Conservation (phyloP, 306 rosid species). For the Lathyrus aphaca region DNA sequence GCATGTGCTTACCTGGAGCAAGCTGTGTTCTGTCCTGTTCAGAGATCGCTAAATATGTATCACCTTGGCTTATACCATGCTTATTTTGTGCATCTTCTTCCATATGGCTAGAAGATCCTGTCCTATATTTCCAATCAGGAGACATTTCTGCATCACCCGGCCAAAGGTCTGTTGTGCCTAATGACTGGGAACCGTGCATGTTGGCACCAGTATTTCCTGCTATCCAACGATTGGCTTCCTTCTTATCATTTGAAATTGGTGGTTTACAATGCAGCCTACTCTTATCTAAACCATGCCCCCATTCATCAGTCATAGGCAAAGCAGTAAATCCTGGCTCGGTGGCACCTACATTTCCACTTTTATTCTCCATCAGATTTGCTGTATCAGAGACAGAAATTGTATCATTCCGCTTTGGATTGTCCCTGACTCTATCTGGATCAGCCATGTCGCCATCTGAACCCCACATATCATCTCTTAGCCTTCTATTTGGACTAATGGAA, state of each 20-base stretch:
- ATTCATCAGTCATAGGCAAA: slow-evolving; percentile 57
- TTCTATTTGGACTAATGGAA: slow-evolving; percentile 69
- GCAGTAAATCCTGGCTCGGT: slow-evolving; percentile 50
- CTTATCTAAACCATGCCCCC: slow-evolving; percentile 55
- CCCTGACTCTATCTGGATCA: slow-evolving; percentile 52
- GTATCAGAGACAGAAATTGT: slow-evolving; percentile 47
- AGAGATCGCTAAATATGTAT: slow-evolving; percentile 45
- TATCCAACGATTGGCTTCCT: slow-evolving; percentile 56
- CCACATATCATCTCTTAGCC: slow-evolving; percentile 62
- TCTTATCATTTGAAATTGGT: slow-evolving; percentile 53
- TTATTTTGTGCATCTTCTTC: slow-evolving; percentile 54
- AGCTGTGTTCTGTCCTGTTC: slow-evolving; percentile 52
- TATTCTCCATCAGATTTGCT: slow-evolving; percentile 54
- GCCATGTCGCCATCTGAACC: slow-evolving; percentile 47
- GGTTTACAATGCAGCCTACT: slow-evolving; percentile 50
- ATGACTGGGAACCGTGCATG: slow-evolving; percentile 47
- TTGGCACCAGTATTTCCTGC: slow-evolving; percentile 52
- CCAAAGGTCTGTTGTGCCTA: slow-evolving; percentile 69
- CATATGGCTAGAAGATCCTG: slow-evolving; percentile 52
- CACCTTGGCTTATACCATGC: slow-evolving; percentile 50
- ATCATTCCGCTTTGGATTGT: slow-evolving; percentile 55
- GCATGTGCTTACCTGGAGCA: slow-evolving; percentile 52
- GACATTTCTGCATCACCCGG: slow-evolving; percentile 81
- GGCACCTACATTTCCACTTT: slow-evolving; percentile 48
- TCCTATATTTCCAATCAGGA: slow-evolving; percentile 82